These are phyloP conservation scores for Plantago major DNA, from an alignment of 257 asterid species.

Conservation along the genomic window DNA sequence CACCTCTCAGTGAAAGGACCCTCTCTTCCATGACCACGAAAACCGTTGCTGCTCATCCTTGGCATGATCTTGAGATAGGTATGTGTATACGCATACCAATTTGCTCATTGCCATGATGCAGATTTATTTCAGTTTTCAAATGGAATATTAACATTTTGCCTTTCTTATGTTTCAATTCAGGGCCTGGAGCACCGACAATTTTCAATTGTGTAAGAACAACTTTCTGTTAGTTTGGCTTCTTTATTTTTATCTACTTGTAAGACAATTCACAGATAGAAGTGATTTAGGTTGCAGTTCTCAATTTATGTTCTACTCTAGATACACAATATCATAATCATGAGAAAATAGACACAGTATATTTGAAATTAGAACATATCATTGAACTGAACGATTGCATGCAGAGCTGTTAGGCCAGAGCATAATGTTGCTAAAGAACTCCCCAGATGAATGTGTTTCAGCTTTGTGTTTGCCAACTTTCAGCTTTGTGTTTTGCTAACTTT, in stretches of 20 bases:
- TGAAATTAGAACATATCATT: too few species aligned
- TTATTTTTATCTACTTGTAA: neutral
- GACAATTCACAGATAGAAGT: neutral
- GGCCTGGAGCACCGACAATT: constrained; percentile 75
- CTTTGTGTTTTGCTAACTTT: too few species aligned
- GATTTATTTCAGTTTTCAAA: neutral
- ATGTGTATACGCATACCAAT: constrained; percentile 2
- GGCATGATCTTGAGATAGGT: constrained; percentile 99
- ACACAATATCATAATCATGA: neutral
- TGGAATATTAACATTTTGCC: constrained; percentile 1
- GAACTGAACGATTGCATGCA: too few species aligned
- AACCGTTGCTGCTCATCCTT: constrained; percentile 92
- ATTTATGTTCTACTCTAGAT: neutral
- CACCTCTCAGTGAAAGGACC: constrained; percentile 84
- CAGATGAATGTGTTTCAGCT: too few species aligned
- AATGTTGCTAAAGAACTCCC: too few species aligned
- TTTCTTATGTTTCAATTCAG: constrained; percentile 43
- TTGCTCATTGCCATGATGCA: constrained; percentile 13
- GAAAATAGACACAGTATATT: too few species aligned
- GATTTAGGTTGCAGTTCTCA: neutral
- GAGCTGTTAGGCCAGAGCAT: too few species aligned
- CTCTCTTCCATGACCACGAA: constrained; percentile 79
- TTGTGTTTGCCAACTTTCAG: too few species aligned
- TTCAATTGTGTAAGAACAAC: constrained; percentile 77
- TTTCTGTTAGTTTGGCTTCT: constrained; percentile 17